Conservation (phyloP, 2,329 filamentous ascomycete species). For the Tolypocladium amazonense region DNA sequence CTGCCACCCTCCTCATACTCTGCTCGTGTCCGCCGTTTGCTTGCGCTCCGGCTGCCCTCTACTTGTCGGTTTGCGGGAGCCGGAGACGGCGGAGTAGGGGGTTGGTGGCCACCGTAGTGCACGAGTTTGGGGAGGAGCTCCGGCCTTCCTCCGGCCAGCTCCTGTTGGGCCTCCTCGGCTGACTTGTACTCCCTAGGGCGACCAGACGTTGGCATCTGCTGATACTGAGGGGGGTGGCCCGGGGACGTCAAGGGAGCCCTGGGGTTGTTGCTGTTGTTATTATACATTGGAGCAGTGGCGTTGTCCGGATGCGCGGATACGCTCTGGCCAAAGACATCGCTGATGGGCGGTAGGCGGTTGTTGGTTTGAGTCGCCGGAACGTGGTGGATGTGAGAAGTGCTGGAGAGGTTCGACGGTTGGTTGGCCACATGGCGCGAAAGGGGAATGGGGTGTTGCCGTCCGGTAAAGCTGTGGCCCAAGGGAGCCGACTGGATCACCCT, state of each 20-base stretch:
- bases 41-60: conserved; percentile 47
- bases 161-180: conserved; percentile 88
- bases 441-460: conserved; percentile 68
- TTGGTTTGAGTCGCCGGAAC: conserved; percentile 78
- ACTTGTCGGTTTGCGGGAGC: conserved; percentile 39
- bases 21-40: conserved; percentile 67
- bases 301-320: conserved; percentile 53
- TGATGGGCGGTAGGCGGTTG: conserved; percentile 87
- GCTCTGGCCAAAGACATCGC: conserved; percentile 84
- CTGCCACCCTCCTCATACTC: conserved; percentile 92
- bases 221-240: conserved; percentile 49
- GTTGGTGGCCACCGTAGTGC: conserved; percentile 90
- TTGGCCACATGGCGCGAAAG: conserved; percentile 69
- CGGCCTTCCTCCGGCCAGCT: conserved; percentile 80
- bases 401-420: conserved; percentile 71
- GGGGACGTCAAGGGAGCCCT: conserved; percentile 67
- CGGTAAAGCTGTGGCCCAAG: conserved; percentile 89
- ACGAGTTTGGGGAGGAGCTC: conserved; percentile 89
- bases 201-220: conserved; percentile 42
- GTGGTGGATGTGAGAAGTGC: conserved; percentile 84
- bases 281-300: conserved; percentile 36
- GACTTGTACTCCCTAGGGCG: conserved; percentile 84
- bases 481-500: conserved; percentile 95
- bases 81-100: conserved; percentile 81
- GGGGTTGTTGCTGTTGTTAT: conserved; percentile 37